A percentile compares a stretch with the other conserved stretches of the same genome.
Evolutionary conservation across 2,329 filamentous ascomycete genomes (phyloP).

Genomic region (Monilinia aucupariae): DNA sequence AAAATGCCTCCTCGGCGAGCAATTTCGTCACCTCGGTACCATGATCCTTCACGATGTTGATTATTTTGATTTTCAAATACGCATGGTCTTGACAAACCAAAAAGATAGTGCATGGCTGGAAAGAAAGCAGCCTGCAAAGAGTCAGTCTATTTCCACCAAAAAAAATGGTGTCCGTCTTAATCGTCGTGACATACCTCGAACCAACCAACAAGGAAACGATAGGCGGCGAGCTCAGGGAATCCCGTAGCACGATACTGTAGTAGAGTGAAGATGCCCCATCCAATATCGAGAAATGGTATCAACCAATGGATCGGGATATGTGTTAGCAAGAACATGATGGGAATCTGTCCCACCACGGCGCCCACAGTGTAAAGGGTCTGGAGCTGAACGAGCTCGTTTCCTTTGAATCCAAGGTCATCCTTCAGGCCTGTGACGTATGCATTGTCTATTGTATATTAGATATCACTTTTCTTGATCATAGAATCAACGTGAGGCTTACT

Average conservation of each 20-base stretch:
- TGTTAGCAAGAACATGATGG: conserved; percentile 27
- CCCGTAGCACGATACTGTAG: conserved; percentile 36
- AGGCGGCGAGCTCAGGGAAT: conserved; percentile 46
- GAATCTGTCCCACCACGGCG: conserved; percentile 24
- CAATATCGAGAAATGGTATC: conserved; percentile 24
- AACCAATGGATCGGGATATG: conserved; percentile 25
- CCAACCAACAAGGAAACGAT: conserved; percentile 41
- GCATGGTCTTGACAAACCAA: conserved; percentile 24
- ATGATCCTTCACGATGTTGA: conserved; percentile 22
- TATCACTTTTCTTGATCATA: neutral
- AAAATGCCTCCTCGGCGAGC: conserved; percentile 27
- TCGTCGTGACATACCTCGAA: neutral
- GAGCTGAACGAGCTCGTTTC: conserved; percentile 43
- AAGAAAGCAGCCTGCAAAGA: conserved; percentile 25
- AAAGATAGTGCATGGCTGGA: conserved; percentile 36
- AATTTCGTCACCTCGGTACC: conserved; percentile 36
- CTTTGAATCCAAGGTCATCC: conserved; percentile 43
- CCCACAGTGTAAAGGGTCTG: conserved; percentile 25
- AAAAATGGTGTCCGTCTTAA: neutral
- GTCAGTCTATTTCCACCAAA: neutral
- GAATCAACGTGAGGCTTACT: conserved; percentile 15
- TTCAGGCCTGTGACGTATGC: conserved; percentile 30
- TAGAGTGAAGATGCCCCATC: conserved; percentile 26
- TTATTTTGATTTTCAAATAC: neutral
- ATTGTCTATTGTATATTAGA: conserved; percentile 26